Base-by-base conservation (phyloP, 2,329 filamentous ascomycete species). In the Ramularia collo-cygni region DNA sequence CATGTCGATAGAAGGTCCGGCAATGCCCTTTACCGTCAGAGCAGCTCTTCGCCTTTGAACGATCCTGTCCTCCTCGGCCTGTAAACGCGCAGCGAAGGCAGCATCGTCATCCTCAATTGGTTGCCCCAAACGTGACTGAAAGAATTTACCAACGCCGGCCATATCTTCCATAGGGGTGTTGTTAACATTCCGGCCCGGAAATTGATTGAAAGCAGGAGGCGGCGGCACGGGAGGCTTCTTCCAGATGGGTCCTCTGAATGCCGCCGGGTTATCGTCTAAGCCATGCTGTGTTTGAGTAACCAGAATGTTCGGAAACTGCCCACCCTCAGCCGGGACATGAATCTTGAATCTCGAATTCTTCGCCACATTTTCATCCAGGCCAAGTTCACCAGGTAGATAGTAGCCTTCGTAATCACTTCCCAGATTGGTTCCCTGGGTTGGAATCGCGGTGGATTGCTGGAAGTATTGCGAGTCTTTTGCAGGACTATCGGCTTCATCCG, bases 191-290 rank as follows among this genome's bases (percentile, higher is more conserved):
- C 21, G 21, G 35, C 29, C 21, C 31, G 35, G 2, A 31, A 18
- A 40, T 30, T 44, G 8, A 28, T 16, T 12, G 30, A 50, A 42
- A n/a, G 42, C 44, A 9, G 50, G 46, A 8, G 49, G 45, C 18
- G 45, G 47, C 18, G 50, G 50, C 26, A 33, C 14, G 12, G 47
- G 41, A 16, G 61, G 57, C 50, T 67, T 69, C 40, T 67, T 65
- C 69, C 69, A 72, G 44, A 71, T 64, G 12, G 68, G 62, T 13
- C 68, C 69, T 43, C 69, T 57, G 34, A 70, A 60, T 34, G 59
- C 62, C 55, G 65, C 65, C 2, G 68, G 67, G 21, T 64, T 62
- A 17, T 66, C 65, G 37, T 60, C 57, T 3, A 61, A 42, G 8
- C 48, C 52, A 39, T 47, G 44, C 39, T 69, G 68, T 10, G 65